These are phyloP conservation scores for Phytopythium vexans DNA, from an alignment of 352 stramenopile genomes.

Conservation along the genomic window DNA sequence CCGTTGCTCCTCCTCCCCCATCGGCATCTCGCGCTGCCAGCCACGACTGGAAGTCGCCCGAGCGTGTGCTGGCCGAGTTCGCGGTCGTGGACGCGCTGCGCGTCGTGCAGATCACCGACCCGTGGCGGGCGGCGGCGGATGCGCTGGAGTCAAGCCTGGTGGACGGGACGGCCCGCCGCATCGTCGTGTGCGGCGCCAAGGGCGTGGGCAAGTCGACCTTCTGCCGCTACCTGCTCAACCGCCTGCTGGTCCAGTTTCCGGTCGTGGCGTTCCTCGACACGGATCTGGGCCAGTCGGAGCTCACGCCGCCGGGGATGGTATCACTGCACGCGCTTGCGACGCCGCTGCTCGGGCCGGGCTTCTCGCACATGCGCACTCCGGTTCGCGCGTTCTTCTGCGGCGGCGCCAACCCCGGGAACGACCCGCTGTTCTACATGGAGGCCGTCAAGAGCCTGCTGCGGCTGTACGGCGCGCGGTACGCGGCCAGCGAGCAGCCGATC, in stretches of 20 bases:
- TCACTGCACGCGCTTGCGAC: conserved; percentile 85
- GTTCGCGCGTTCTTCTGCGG: conserved; percentile 76
- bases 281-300: conserved; percentile 94
- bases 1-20: conserved; percentile 6
- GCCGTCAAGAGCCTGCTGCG: conserved; percentile 64
- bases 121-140: conserved; percentile 49
- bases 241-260: conserved; percentile 66
- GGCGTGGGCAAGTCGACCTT: conserved; percentile 96
- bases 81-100: conserved; percentile 54
- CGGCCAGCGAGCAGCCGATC: conserved; percentile 13
- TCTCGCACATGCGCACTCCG: conserved; percentile 86
- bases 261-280: conserved; percentile 93
- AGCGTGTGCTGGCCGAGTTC: conserved; percentile 53
- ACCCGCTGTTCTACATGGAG: conserved; percentile 74
- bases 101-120: conserved; percentile 57
- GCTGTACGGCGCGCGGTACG: conserved; percentile 29
- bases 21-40: background rate
- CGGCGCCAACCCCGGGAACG: conserved; percentile 66
- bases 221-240: conserved; percentile 93
- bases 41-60: conserved; percentile 50
- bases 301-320: conserved; percentile 91
- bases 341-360: conserved; percentile 90
- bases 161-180: conserved; percentile 26
- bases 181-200: conserved; percentile 94
- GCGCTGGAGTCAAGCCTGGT: conserved; percentile 39